phyloP scores from a whole-genome alignment of 345 rosid species.

The Salix brachista region DNA sequence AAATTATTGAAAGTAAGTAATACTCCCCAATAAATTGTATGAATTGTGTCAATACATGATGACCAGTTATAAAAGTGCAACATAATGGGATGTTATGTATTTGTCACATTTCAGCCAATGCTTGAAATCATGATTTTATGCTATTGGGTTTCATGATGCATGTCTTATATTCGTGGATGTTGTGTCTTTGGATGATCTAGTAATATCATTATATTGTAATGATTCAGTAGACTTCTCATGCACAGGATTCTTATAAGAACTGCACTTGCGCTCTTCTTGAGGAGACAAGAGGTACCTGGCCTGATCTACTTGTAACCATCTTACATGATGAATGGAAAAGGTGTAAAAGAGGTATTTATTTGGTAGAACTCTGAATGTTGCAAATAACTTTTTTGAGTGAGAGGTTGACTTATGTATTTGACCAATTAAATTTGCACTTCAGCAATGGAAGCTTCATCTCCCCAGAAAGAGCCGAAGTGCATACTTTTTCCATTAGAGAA shows the following conservation, averaged over 20 bases:
- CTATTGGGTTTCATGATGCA: background rate
- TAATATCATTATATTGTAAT: background rate
- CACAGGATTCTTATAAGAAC: constrained; percentile 68
- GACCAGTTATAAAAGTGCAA: background rate
- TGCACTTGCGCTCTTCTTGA: constrained; percentile 41
- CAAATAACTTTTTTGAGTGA: constrained; percentile 11
- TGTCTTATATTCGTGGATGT: background rate
- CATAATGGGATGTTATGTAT: background rate
- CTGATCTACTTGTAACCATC: constrained; percentile 67
- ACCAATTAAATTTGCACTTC: constrained; percentile 14
- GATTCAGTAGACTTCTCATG: constrained; percentile 3
- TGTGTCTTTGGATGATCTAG: background rate
- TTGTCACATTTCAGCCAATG: background rate
- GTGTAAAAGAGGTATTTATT: constrained; percentile 85
- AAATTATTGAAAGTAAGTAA: constrained; percentile 55
- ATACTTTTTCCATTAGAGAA: constrained; percentile 61
- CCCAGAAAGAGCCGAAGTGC: constrained; percentile 70
- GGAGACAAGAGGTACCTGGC: constrained; percentile 80
- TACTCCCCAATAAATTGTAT: background rate
- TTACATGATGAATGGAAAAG: constrained; percentile 87
- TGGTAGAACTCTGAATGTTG: constrained; percentile 10
- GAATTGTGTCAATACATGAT: background rate
- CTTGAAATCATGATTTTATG: background rate
- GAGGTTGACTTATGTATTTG: constrained; percentile 16
- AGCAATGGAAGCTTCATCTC: constrained; percentile 92